These are phyloP conservation scores for Aspergillus incahuasiensis DNA, from an alignment of 495 filamentous ascomycete genomes.

Conservation along the genomic window DNA sequence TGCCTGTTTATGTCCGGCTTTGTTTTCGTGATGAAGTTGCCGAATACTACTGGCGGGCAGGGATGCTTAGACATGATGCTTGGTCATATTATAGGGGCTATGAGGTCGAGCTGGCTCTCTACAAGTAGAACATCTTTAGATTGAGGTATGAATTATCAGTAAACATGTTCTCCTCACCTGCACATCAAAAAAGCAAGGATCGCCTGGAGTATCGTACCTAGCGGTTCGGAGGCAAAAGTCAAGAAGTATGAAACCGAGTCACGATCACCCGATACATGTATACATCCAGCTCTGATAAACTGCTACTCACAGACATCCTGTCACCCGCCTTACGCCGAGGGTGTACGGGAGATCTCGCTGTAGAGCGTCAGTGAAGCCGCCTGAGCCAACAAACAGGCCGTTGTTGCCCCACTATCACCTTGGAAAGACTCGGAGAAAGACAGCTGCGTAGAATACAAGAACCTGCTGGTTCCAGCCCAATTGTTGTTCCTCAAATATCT, in stretches of 20 bases:
- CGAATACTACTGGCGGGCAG: neutral
- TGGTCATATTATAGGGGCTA: neutral
- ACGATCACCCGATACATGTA: neutral
- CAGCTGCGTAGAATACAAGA: conserved; percentile 28
- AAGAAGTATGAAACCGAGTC: neutral
- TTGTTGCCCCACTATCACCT: conserved; percentile 36
- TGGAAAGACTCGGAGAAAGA: conserved; percentile 43
- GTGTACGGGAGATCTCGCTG: conserved; percentile 42
- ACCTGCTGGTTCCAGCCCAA: conserved; percentile 24
- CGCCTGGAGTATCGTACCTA: neutral
- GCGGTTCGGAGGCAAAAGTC: neutral
- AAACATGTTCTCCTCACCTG: too few relatives aligned
- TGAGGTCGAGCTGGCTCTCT: too few relatives aligned
- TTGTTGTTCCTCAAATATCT: conserved; percentile 5
- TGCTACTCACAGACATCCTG: neutral
- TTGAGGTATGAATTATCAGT: neutral
- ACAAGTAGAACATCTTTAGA: neutral
- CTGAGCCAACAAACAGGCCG: conserved; percentile 14
- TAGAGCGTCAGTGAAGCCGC: conserved; percentile 24
- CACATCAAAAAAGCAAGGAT: too few relatives aligned
- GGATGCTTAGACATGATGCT: too few relatives aligned
- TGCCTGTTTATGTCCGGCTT: neutral
- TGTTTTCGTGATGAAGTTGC: conserved; percentile 19
- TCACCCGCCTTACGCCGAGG: conserved; percentile 34
- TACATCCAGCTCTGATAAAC: neutral